Percentiles rank a stretch among this genome's conserved stretches.
Conservation (phyloP, 495 filamentous ascomycete genomes). For the Podospora australis region DNA sequence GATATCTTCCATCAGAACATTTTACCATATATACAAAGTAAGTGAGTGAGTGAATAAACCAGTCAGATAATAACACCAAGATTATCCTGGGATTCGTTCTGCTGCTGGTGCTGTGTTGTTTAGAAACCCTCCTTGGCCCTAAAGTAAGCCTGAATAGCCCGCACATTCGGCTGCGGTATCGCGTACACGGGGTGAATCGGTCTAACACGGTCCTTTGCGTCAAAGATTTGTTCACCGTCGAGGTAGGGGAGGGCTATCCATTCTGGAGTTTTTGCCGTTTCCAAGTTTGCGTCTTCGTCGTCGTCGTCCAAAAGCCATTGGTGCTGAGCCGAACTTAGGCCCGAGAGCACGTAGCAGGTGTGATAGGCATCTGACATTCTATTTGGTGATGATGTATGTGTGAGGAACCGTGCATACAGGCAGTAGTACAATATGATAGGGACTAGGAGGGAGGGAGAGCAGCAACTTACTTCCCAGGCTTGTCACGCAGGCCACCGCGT, state of each 20-base stretch:
- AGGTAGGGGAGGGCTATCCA: conserved; percentile 54
- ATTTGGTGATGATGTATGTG: neutral
- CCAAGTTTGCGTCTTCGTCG: conserved; percentile 12
- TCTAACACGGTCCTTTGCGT: conserved; percentile 45
- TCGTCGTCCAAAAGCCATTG: conserved; percentile 51
- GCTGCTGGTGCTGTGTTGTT: no score
- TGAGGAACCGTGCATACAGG: neutral
- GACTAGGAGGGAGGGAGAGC: neutral
- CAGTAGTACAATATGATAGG: no score
- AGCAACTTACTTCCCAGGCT: conserved; percentile 74
- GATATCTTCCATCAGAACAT: no score
- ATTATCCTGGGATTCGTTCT: no score
- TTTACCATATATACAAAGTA: no score
- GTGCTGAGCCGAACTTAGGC: conserved; percentile 76
- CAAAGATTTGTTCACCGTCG: conserved; percentile 43
- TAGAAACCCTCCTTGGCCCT: conserved; percentile 49
- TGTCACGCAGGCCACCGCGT: conserved; percentile 82
- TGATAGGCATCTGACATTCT: conserved; percentile 85
- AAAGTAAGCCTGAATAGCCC: conserved; percentile 59
- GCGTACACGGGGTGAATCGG: conserved; percentile 79
- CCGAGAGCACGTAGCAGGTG: conserved; percentile 81
- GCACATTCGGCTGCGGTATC: conserved; percentile 64
- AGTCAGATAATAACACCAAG: no score
- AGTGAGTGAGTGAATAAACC: no score
- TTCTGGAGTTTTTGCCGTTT: conserved; percentile 26